phyloP scores from a whole-genome alignment of 2,329 filamentous ascomycete species.

The Madurella fahalii region DNA sequence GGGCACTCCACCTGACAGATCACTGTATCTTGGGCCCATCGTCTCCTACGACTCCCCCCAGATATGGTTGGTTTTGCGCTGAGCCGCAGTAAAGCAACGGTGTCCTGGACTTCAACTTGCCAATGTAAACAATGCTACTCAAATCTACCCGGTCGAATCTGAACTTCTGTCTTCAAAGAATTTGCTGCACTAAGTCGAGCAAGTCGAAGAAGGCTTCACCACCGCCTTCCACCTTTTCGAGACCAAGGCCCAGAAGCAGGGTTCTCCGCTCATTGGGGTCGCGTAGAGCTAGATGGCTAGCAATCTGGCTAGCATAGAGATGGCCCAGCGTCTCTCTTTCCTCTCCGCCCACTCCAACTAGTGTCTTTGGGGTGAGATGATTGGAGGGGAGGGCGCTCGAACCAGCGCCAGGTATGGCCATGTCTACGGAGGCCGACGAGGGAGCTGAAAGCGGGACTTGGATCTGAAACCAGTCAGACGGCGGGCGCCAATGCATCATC shows the following conservation, averaged over 20 bases:
- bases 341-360: slow-evolving; percentile 77
- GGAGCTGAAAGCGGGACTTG: slow-evolving; percentile 73
- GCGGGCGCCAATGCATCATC: slow-evolving; percentile 18
- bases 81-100: too few species aligned
- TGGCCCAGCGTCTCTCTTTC: slow-evolving; percentile 81
- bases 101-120: too few species aligned
- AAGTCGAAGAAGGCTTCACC: slow-evolving; percentile 62
- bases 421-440: slow-evolving; percentile 60
- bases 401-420: slow-evolving; percentile 46
- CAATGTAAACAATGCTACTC: too few species aligned
- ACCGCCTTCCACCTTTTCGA: slow-evolving; percentile 47
- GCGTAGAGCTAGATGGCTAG: slow-evolving; percentile 69
- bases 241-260: slow-evolving; percentile 58
- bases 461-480: slow-evolving; percentile 45
- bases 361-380: slow-evolving; percentile 78
- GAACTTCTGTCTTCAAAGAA: slow-evolving; percentile 38
- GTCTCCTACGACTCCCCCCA: too few species aligned
- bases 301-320: slow-evolving; percentile 84
- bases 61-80: too few species aligned
- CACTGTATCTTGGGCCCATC: too few species aligned
- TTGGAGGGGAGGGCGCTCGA: slow-evolving; percentile 65
- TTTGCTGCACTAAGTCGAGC: slow-evolving; percentile 57
- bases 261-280: slow-evolving; percentile 61
- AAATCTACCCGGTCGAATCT: neutral
- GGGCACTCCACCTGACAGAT: too few species aligned